Base-by-base conservation (phyloP, 1,284 basidiomycete species). In the Apiotrichum gamsii region DNA sequence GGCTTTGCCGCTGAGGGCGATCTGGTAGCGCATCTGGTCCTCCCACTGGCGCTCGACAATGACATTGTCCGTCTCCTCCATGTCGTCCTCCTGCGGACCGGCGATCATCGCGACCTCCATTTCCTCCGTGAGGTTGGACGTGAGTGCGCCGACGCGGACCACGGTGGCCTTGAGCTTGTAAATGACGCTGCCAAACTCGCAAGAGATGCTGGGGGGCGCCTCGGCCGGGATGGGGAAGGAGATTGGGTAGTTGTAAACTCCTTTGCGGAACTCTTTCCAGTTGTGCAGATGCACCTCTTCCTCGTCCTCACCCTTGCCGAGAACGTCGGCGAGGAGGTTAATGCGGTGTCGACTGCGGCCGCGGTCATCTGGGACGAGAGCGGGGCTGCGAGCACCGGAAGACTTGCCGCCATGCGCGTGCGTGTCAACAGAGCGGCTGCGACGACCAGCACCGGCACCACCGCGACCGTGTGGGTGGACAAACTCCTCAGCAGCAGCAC, bases 211-310 rank as follows among this genome's bases (percentile, higher is more conserved):
- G 0, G 94, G 89, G 4, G 91, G 90, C 4, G 86, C 78, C 50
- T 81, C 80, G 4, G 82, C 77, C 0, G 93, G 90, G 39, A 98
- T 82, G 4, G 83, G 77, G 68, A 97, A 89, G 16, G 87, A 87
- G 61, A 98, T 87, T 1, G 93, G 91, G 69, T 91, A 98, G 34
- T 85, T 90, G 69, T 97, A 96, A 5, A 82, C 85, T n/a, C 90
- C 89, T 75, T 87, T 84, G 57, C 84, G 82, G 72, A 96, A 94
- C 69, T 95, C 85, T 60, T 85, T 86, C 86, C 90, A 96, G 11
- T 82, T 81, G 36, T 74, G 72, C 25, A 63, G 61, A 19, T 70
- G 71, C 2, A 54, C 80, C 72, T 45, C 77, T 11, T 76, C 76
- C 30, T 80, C 78, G 37, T 61, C 62, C 25, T 28, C 25, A 11